Base-by-base conservation (phyloP, 2,329 filamentous ascomycete species). In the Myriosclerotinia duriaeana region DNA sequence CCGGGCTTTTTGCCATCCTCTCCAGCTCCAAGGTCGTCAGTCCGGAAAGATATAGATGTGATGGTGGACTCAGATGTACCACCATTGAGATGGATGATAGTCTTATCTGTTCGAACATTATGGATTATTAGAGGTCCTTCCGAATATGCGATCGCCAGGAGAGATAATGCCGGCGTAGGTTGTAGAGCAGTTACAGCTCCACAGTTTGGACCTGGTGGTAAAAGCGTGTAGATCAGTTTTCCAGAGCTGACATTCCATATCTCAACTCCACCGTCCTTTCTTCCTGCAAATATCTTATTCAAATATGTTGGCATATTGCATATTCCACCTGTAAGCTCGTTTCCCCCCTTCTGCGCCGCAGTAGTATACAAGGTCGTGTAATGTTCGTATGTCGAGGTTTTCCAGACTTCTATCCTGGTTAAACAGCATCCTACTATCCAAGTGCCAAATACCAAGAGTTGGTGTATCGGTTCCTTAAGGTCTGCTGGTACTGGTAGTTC, bases 231-330 rank as follows among this genome's bases (percentile, higher is more conserved):
- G 38, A 99, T 87, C 64, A 97, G 83, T 77, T 96, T 97, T 58
- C 86, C 93, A 4, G 92, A 97, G 76, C 90, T 96, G 68, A 99
- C 82, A 76, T 99, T 99, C 94, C 95, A 99, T 61, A 99, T 96
- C 76, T 99, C 95, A 11, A 97, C 89, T 77, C 88, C 90, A 8
- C 95, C 95, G 77, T 99, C 93, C 70, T 85, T 86, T 73, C 92
- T 88, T 12, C 92, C 96, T 3, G 92, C 90, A 71, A 98, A 92
- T 54, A 99, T 86, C 79, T 99, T 99, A 82, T 99, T 99, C 68
- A 99, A 79, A 78, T 93, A 96, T 0, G 95, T 98, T 1, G 94
- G 93, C 89, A 98, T 92, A 74, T 87, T 96, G 76, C 88, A 90
- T 72, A 97, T 84, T 60, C 89, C 87, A 34, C 91, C 91, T 0